Base-by-base conservation (phyloP, 306 rosid species). In the Lagenaria siceraria region DNA sequence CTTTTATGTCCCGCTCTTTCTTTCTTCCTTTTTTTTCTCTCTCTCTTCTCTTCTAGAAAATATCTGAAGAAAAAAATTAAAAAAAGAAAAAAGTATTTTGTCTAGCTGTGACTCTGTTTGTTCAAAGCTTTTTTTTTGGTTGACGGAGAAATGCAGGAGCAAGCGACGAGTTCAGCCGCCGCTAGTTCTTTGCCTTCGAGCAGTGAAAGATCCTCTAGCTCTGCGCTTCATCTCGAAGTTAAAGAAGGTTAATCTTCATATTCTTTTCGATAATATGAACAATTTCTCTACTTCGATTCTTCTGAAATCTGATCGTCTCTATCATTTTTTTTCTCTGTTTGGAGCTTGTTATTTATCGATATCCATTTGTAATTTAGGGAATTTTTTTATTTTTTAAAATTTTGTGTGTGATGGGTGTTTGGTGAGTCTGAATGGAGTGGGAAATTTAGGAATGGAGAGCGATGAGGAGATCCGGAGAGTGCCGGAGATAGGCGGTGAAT, bases 401-500 rank as follows among this genome's bases (percentile, higher is more conserved):
- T 48, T 17, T 10, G 60, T 2, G 17, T 72, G 60, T 24, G 29
- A 36, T 55, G 35, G 52, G 8, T 52, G 63, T 74, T n/a, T 18
- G 11, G 52, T 21, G 33, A 35, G 63, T 33, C 62, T 74, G 35
- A 76, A 22, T 40, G 40, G 24, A 0, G 10, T 24, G 22, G 40
- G 66, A 61, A 74, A 15, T 70, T 27, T 68, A 96, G 99, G 93
- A 79, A 82, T 81, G 77, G 99, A 92, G 81, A 96, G 99, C 76
- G 99, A 96, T 21, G 99, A 96, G 80, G 99, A 96, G 91, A 86
- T 96, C 87, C 81, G 98, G 77, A 88, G 98, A 87, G 99, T 96
- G 71, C 99, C 99, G 10, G 99, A 96, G 82, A 78, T 92, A 13
- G 98, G 93, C 10, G 92, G 93, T 5, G 99, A 96, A 79, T 90